Evolutionary conservation across 306 rosid genomes (phyloP).

Genomic region (Astragalus membranaceus): DNA sequence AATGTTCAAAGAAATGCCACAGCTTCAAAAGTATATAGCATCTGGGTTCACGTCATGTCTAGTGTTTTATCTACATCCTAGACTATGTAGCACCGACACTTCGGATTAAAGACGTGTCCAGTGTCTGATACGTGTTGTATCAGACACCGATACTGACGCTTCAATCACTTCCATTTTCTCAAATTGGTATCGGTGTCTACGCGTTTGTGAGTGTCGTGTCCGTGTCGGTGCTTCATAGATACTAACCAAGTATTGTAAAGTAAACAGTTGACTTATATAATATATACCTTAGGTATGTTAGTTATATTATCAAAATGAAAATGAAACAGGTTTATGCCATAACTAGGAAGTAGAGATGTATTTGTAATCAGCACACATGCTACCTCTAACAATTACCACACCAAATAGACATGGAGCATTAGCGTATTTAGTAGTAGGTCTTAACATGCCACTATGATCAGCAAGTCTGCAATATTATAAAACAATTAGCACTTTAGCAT

Average conservation of each 20-base stretch:
- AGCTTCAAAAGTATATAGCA: conserved; percentile 1
- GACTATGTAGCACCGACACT: no score
- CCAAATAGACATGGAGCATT: conserved; percentile 8
- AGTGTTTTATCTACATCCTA: background rate
- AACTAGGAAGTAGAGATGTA: conserved; percentile 3
- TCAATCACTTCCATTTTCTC: no score
- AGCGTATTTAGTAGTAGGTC: background rate
- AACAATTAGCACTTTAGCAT: background rate
- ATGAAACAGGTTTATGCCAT: background rate
- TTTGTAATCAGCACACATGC: background rate
- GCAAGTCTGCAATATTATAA: conserved; percentile 13
- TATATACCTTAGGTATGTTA: background rate
- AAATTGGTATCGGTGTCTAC: no score
- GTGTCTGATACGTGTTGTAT: no score
- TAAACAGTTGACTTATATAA: background rate
- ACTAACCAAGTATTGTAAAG: background rate
- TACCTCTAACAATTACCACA: conserved; percentile 5
- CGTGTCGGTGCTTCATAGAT: no score
- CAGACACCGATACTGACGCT: no score
- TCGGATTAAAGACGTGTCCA: no score
- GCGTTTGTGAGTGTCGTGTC: no score
- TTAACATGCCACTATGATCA: conserved; percentile 2
- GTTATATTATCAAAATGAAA: background rate
- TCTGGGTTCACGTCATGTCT: background rate
- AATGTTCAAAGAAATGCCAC: background rate